Evolutionary conservation across 2,329 filamentous ascomycete species (phyloP), one percentile per base, ranked within the genome.

Genomic region (Exophiala alcalophila): DNA sequence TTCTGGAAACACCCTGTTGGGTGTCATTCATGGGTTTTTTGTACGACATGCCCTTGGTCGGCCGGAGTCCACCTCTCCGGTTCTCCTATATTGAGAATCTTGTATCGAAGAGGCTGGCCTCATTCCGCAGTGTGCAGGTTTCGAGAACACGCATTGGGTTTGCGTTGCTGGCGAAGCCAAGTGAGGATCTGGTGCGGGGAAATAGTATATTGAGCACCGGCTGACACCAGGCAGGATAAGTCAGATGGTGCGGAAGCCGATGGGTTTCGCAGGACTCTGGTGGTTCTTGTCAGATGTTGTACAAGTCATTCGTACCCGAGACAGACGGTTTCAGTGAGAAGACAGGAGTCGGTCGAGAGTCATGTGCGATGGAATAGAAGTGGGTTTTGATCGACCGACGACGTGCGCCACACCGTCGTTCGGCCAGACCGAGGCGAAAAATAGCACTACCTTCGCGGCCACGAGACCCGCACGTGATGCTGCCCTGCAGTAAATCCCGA

Each of bases 1-100:
- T 43, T 49, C 38, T 47, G 34, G 45, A 39, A 34, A 29, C 32
- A 44, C 45, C 45, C 24, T 40, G 27, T 40, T 41, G 49, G 45
- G 42, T 49, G 38, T 46, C 45, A 47, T 49, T 38, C 24, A 31
- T 32, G 31, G 27, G 40, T 39, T 30, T 43, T 46, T 42, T 52
- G 49, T 52, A 32, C 25, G 49, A 52, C 49, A 52, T 52, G 20
- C 38, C 37, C 32, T 30, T 31, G 21, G 21, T 29, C 14, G 21
- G 28, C 19, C 26, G 21, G 28, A 23, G 16, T 28, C 40, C 36
- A 27, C 35, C 29, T 41, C 33, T 23, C 48, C 27, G 20, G 32
- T 38, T 28, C 31, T 39, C 49, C 44, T 36, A 25, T 18, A 26
- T 43, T 30, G 33, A 27, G 35, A 18, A 27, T 25, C 29, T 32